Conservation (phyloP, 305 asterid species). For the Fraxinus velutina region DNA sequence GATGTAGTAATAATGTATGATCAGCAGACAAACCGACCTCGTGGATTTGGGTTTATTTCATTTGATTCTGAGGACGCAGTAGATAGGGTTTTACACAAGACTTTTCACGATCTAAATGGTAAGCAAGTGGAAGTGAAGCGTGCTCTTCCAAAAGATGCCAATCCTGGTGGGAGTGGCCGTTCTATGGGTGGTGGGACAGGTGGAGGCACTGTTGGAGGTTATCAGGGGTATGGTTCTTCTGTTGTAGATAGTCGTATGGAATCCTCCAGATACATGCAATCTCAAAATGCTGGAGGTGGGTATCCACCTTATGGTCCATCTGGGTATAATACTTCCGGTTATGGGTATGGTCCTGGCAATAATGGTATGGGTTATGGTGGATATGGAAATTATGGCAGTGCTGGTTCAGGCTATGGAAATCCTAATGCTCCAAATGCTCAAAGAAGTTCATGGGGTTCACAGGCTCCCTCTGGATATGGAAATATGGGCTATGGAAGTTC, state of each 20-base stretch:
- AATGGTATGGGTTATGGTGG: conserved; percentile 71
- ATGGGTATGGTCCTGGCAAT: conserved; percentile 67
- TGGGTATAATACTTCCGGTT: conserved; percentile 57
- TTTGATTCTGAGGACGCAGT: conserved; percentile 23
- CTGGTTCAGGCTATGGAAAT: conserved; percentile 66
- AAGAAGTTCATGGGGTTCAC: conserved; percentile 66
- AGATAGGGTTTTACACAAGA: not conserved
- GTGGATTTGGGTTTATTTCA: conserved; percentile 31
- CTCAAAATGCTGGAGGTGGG: conserved; percentile 61
- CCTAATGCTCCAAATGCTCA: conserved; percentile 52
- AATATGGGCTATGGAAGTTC: conserved; percentile 60
- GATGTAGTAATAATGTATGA: conserved; percentile 18
- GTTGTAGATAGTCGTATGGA: conserved; percentile 61
- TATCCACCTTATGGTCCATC: conserved; percentile 67
- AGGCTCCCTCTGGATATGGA: conserved; percentile 70
- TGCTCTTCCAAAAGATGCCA: conserved; percentile 47
- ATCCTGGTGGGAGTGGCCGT: conserved; percentile 44
- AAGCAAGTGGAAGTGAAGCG: conserved; percentile 27
- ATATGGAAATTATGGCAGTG: conserved; percentile 64
- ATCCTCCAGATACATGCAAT: conserved; percentile 58
- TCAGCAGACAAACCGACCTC: not conserved
- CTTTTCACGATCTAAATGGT: not conserved
- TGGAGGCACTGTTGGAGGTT: conserved; percentile 37
- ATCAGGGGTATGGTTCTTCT: conserved; percentile 66
- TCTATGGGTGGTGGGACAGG: conserved; percentile 42